Evolutionary conservation across 139 green algal genomes (phyloP), one percentile per base, ranked within the genome.

Genomic region (Micromonas pusilla): DNA sequence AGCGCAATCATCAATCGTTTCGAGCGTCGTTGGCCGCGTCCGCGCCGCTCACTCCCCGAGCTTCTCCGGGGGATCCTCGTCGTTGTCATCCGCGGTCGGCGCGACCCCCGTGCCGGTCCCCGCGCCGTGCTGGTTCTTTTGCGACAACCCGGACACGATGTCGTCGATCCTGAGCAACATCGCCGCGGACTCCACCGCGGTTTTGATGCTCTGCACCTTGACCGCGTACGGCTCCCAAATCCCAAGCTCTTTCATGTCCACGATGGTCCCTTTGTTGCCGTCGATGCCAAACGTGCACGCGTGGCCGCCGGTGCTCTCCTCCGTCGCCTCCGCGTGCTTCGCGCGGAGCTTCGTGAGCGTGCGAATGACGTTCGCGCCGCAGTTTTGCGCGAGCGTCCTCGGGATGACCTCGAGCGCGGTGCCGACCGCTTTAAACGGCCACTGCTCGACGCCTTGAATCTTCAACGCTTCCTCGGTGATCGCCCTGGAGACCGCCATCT

Each of bases 151-250:
- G 53, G 81, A 91, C 16, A 99, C 92, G 68, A 99, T 97, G 87
- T 99, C 95, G 79, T 99, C 95, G 70, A 99, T 99, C 73, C 95
- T 86, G 67, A 99, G 90, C 72, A 99, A 87, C 91, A 99, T 91
- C 9, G 85, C 89, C 23, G 94, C 93, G 6, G 84, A 85, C 81
- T 99, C 95, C 0, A 98, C 80, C 0, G 91, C 87, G 0, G 95
- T 99, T 84, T 99, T 99, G 62, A 99, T 88, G 0, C 94, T 98
- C 84, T 99, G 95, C 76, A 90, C 84, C 84, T 97, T 95, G 52
- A 98, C 95, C 36, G 85, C 89, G 80, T 93, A 93, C 21, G 95
- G 93, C 87, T 99, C 95, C 95, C 95, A 99, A 45, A 99, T 90
- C 9, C 95, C 95, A 36, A 96, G 86, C 77, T 90, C 88, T 76